Conservation (phyloP, 306 rosid genomes). For the Castanea crenata region DNA sequence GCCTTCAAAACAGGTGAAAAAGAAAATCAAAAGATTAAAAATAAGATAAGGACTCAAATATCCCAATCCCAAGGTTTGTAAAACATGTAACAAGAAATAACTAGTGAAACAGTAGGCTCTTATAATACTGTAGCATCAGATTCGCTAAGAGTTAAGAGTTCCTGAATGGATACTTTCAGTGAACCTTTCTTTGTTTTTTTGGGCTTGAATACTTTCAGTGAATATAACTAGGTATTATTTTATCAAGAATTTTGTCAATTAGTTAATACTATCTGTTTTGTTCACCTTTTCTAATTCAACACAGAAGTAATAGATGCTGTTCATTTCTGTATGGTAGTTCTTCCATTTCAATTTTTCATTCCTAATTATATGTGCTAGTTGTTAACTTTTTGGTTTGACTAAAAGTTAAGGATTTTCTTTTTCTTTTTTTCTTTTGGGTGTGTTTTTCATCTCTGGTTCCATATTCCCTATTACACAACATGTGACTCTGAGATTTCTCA, state of each 20-base stretch:
- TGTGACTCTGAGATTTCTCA: background rate
- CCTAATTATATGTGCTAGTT: background rate
- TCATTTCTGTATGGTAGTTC: background rate
- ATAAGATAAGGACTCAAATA: constrained; percentile 3
- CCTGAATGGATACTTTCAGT: background rate
- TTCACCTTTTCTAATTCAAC: background rate
- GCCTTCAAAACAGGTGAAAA: constrained; percentile 57
- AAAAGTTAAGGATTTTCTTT: background rate
- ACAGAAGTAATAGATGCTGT: background rate
- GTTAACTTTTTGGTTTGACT: background rate
- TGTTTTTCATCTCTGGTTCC: background rate
- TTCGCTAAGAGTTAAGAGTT: background rate
- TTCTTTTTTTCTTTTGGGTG: no score
- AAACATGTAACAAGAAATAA: constrained; percentile 19
- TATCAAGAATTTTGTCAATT: background rate
- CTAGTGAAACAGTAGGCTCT: background rate
- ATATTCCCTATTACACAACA: background rate
- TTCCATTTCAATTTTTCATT: background rate
- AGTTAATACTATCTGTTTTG: background rate
- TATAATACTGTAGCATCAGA: background rate
- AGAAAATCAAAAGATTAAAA: constrained; percentile 9
- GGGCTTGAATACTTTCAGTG: no score
- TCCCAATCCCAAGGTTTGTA: constrained; percentile 17
- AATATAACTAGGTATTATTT: background rate
- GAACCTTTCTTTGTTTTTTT: no score